Evolutionary conservation across 257 asterid genomes (phyloP).

Genomic region (Capsicum rhomboideum): DNA sequence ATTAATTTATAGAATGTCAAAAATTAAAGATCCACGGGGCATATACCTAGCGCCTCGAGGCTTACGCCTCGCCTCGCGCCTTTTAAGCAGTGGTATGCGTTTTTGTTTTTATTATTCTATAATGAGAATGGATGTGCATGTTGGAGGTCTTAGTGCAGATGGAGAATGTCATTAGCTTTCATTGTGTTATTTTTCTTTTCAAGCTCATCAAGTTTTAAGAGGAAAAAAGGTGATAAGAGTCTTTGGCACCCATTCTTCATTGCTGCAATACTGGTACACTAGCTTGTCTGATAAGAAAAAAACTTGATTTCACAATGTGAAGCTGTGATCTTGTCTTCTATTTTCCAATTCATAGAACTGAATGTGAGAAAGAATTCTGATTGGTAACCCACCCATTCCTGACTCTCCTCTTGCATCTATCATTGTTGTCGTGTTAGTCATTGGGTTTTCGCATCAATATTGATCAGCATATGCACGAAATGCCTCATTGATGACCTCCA

Average conservation of each 20-base stretch:
- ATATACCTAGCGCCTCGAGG: too few relatives aligned
- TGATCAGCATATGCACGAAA: not conserved
- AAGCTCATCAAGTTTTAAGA: not conserved
- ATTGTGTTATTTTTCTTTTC: not conserved
- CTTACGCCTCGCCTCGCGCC: too few relatives aligned
- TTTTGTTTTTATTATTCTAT: not conserved
- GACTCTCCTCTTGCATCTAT: not conserved
- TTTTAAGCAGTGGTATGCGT: not conserved
- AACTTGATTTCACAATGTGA: not conserved
- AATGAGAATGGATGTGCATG: not conserved
- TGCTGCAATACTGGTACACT: not conserved
- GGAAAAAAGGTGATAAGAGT: not conserved
- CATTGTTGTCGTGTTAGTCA: too few relatives aligned
- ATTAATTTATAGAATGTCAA: too few relatives aligned
- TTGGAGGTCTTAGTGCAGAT: not conserved
- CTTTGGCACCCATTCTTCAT: not conserved
- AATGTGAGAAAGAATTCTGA: not conserved
- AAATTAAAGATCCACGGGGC: too few relatives aligned
- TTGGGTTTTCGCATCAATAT: not conserved
- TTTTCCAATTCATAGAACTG: not conserved
- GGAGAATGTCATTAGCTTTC: not conserved
- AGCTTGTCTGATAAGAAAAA: not conserved
- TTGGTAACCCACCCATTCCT: not conserved
- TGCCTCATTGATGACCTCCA: not conserved
- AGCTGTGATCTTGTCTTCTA: not conserved